Evolutionary conservation across 169 alveolate species (phyloP).

Genomic region (Eimeria necatrix): DNA sequence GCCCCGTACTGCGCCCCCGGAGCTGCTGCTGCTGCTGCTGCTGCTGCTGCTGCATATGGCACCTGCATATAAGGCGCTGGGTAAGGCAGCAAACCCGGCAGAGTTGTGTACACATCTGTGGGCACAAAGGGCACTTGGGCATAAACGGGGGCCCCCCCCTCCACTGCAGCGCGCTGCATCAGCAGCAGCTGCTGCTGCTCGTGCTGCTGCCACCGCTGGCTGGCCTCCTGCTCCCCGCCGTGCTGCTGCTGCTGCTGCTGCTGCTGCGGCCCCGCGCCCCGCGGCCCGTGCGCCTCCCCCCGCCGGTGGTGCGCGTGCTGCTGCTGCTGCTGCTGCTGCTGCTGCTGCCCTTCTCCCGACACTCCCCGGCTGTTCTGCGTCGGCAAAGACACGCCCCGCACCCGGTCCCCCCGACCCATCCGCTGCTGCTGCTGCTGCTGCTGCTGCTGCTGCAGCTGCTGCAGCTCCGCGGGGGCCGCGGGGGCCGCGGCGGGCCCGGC

Average conservation of each 20-base stretch:
- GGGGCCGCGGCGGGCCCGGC: not conserved
- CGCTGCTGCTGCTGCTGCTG: not conserved
- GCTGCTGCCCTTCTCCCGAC: not conserved
- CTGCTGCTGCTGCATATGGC: conserved; percentile 63
- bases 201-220: conserved; percentile 26
- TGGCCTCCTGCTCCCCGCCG: conserved; percentile 1
- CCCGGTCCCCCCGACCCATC: not conserved
- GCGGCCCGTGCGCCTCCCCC: not conserved
- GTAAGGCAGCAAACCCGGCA: conserved; percentile 27
- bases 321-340: conserved; percentile 34
- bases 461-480: conserved; percentile 1
- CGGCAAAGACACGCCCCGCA: not conserved
- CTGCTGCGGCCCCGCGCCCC: not conserved
- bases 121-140: conserved; percentile 58
- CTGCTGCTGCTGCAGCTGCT: not conserved
- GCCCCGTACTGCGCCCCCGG: conserved; percentile 32
- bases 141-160: conserved; percentile 18
- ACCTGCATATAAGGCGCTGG: conserved; percentile 40
- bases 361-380: not conserved
- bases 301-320: not conserved
- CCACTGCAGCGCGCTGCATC: conserved; percentile 43
- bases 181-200: conserved; percentile 53
- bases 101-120: conserved; percentile 6
- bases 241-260: conserved; percentile 16
- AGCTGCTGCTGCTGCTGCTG: conserved; percentile 42